Evolutionary conservation across 345 rosid genomes (phyloP).

Genomic region (Leavenworthia alabamica): DNA sequence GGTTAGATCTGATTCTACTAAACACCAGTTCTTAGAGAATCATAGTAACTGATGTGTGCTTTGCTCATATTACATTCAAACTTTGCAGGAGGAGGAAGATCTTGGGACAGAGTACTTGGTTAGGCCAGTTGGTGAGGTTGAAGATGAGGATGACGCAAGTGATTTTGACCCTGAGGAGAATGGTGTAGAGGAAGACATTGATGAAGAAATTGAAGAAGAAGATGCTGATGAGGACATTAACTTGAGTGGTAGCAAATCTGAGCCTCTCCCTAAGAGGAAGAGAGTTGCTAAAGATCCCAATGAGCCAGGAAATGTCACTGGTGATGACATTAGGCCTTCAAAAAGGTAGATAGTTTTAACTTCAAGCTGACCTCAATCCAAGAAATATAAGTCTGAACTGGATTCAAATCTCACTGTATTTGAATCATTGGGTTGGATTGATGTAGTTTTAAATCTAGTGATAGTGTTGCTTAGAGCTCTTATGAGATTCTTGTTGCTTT

Average conservation of each 20-base stretch:
- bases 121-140: constrained; percentile 60
- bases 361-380: constrained; percentile 4
- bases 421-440: not conserved
- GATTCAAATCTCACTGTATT: not conserved
- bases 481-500: constrained; percentile 12
- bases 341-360: constrained; percentile 52
- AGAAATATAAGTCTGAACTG: not conserved
- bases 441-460: constrained; percentile 2
- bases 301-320: constrained; percentile 35
- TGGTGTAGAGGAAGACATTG: constrained; percentile 47
- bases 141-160: constrained; percentile 85
- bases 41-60: not conserved
- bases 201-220: constrained; percentile 28
- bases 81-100: constrained; percentile 71
- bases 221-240: constrained; percentile 8
- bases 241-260: constrained; percentile 23
- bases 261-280: constrained; percentile 22
- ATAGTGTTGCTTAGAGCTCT: not conserved
- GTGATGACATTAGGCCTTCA: constrained; percentile 65
- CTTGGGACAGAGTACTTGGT: constrained; percentile 77
- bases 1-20: not conserved
- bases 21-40: not conserved
- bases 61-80: not conserved
- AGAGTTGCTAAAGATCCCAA: constrained; percentile 7
- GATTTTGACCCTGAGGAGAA: constrained; percentile 74